Evolutionary conservation across 129 eudicot genomes (phyloP).

Genomic region (Glebionis coronaria): DNA sequence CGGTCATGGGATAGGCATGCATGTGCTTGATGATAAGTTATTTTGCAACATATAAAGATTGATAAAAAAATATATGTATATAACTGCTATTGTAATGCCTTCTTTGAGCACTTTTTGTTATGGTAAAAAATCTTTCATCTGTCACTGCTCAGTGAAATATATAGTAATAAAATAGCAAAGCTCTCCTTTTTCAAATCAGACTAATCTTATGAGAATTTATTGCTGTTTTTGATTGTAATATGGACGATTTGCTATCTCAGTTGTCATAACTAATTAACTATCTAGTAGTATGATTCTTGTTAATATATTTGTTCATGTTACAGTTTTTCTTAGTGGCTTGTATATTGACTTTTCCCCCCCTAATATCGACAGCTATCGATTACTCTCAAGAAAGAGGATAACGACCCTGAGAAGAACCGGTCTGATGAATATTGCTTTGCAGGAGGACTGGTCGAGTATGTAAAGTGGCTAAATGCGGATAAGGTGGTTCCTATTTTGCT

Average conservation of each 20-base stretch:
- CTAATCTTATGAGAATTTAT: too few species aligned
- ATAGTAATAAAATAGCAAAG: not conserved
- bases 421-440: conserved; percentile 74
- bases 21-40: not conserved
- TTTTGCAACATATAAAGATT: not conserved
- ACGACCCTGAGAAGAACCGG: conserved; percentile 56
- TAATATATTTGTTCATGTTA: not conserved
- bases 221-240: not conserved
- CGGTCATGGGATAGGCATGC: not conserved
- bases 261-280: too few species aligned
- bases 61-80: not conserved
- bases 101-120: not conserved
- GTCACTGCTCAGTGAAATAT: not conserved
- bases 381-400: conserved; percentile 59
- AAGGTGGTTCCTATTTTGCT: conserved; percentile 43
- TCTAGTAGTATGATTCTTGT: conserved; percentile 1
- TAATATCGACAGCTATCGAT: conserved; percentile 62
- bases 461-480: conserved; percentile 92
- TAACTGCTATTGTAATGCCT: not conserved
- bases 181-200: not conserved
- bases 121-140: not conserved
- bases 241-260: not conserved
- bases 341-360: conserved; percentile 2
- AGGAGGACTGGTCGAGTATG: conserved; percentile 91
- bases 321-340: not conserved